Base-by-base conservation (phyloP, 2,329 filamentous ascomycete species). In the Lecanicillium sp. region DNA sequence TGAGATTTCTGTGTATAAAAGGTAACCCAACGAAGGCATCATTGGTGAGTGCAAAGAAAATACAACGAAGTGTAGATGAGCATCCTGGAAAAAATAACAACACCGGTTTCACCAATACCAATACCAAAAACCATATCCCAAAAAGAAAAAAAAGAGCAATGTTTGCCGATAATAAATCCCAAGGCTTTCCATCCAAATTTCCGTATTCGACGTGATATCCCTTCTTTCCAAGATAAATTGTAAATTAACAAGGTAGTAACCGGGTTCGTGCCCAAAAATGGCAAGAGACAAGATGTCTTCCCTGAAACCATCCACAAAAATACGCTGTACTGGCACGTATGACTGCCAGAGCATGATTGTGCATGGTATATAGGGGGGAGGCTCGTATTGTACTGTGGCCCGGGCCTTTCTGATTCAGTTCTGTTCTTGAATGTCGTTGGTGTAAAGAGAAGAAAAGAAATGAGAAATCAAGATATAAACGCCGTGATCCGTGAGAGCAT, bases 131-230 rank as follows among this genome's bases (percentile, higher is more conserved):
- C 26, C 24, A 27, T 35, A 26, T 26, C 29, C 9, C 15, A 50
- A 42, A 45, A 48, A 29, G 23, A 48, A 48, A 42, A 41, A 30
- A 39, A 48, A 44, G 35, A 46, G 29, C 39, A 46, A 35, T 17
- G 3, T 10, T 41, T 29, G n/a, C n/a, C n/a, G n/a, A n/a, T n/a
- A n/a, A n/a, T n/a, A n/a, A n/a, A n/a, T n/a, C n/a, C n/a, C n/a
- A n/a, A n/a, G n/a, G n/a, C n/a, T n/a, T n/a, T n/a, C n/a, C n/a
- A n/a, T n/a, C 42, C 27, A 40, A 47, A 33, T 20, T 36, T 20
- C 20, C 15, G 39, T 27, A 47, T 40, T 15, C 36, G 20, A 47
- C 7, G 11, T 24, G 24, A 32, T 17, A 40, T 11, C 26, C 21
- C 17, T n/a, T 26, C 19, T 33, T 6, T 26, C 42, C 36, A 33